Base-by-base conservation (phyloP, 164 flowering plant genomes). In the Berberis vulgaris region DNA sequence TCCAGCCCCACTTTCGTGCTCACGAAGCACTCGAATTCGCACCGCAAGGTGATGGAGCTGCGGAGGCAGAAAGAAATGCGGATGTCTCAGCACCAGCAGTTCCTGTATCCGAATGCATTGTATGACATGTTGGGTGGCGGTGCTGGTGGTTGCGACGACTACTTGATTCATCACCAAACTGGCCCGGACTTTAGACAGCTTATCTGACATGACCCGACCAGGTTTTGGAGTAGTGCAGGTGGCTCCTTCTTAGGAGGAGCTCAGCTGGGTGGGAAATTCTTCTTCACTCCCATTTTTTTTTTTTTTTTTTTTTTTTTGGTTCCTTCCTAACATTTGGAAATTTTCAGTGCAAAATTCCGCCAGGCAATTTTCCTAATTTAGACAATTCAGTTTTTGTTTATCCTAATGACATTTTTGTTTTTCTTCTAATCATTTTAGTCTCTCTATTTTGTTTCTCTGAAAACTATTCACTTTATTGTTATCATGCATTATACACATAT, bases 11-110 rank as follows among this genome's bases (percentile, higher is more conserved):
- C 83, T 1, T 80, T 80, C 52, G 50, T 73, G 53, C 69, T 67
- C 1, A 61, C 79, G 1, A 71, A 80, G 60, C 83, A 80, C 53
- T 80, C 83, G 9, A 80, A 80, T 62, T 80, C 83, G 0, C 83
- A 80, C 45, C 13, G 81, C 57, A 80, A 80, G 44, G 83, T 80
- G 55, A 42, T 80, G 43, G 83, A 80, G 70, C 71, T 80, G 11
- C 52, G 81, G n/a, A 64, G 83, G 49, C 79, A 80, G 64, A 79
- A 79, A 72, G 80, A 79, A 64, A 7, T 70, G 68, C 49, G 59
- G 62, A 65, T 63, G 43, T 54, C 66, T 39, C 71, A 60, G 7
- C 79, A 76, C n/a, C 73, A 78, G n/a, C 77, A 72, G 13, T 71
- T 72, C 40, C 57, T 69, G 55, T 74, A 74, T 45, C 78, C 76